Conservation (phyloP, 2,329 filamentous ascomycete species). For the Alternaria alternata region DNA sequence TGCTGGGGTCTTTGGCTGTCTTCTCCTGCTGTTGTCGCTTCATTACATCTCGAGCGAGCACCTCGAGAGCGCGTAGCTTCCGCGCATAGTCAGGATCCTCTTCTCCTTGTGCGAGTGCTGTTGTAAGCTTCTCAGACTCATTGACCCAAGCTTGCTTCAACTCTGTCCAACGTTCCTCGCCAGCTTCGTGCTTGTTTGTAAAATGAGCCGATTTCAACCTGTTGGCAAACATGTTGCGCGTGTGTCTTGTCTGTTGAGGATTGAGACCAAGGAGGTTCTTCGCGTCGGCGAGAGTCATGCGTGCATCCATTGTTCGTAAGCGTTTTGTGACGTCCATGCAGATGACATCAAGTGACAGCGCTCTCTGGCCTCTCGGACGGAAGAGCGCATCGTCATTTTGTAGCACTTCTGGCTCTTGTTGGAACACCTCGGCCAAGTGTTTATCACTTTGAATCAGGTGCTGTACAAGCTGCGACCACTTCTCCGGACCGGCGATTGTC, state of each 20-base stretch:
- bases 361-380: slow-evolving; percentile 62
- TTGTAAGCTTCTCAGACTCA: slow-evolving; percentile 63
- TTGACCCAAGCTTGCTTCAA: slow-evolving; percentile 74
- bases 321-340: slow-evolving; percentile 84
- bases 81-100: slow-evolving; percentile 62
- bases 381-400: slow-evolving; percentile 44
- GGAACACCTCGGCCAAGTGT: slow-evolving; percentile 70
- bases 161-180: slow-evolving; percentile 73
- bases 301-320: slow-evolving; percentile 69
- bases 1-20: slow-evolving; percentile 62
- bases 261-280: slow-evolving; percentile 76
- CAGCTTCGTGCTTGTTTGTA: slow-evolving; percentile 76
- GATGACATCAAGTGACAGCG: slow-evolving; percentile 77
- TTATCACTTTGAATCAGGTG: slow-evolving; percentile 70
- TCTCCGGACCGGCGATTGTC: slow-evolving; percentile 74
- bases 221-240: slow-evolving; percentile 71
- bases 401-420: slow-evolving; percentile 63
- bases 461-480: slow-evolving; percentile 76
- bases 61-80: slow-evolving; percentile 72
- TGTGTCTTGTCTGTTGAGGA: slow-evolving; percentile 70
- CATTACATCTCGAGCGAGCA: slow-evolving; percentile 78
- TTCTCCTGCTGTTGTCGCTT: slow-evolving; percentile 77
- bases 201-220: slow-evolving; percentile 72
- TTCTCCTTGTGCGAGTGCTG: slow-evolving; percentile 61
- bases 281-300: slow-evolving; percentile 77